A percentile compares a stretch with the other conserved stretches of the same genome.
Conservation (phyloP, 73 alveolate genomes). For the Paramecium caudatum region DNA sequence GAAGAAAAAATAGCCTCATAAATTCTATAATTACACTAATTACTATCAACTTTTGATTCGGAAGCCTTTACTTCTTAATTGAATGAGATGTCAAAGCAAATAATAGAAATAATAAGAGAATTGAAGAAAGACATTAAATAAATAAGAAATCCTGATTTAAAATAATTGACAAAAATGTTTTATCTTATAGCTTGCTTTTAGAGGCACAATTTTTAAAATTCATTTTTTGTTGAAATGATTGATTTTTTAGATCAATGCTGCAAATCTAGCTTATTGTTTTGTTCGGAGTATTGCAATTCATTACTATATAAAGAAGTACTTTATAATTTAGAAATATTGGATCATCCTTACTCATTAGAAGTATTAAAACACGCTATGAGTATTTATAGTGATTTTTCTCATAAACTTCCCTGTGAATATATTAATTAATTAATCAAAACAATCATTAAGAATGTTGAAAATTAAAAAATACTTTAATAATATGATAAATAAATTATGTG, state of each 20-base stretch:
- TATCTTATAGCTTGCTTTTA: background rate
- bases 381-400: background rate
- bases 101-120: background rate
- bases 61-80: background rate
- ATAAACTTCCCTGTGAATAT: background rate
- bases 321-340: background rate
- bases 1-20: background rate
- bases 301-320: background rate
- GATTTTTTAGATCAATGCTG: background rate
- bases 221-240: slow-evolving; percentile 21
- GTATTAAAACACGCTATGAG: background rate
- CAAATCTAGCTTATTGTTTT: background rate
- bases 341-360: background rate
- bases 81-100: background rate
- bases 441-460: background rate
- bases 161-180: background rate
- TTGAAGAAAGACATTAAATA: slow-evolving; percentile 11
- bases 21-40: background rate
- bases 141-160: background rate
- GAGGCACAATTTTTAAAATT: background rate
- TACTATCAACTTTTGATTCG: background rate
- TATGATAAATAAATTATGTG: background rate
- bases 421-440: background rate
- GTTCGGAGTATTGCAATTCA: slow-evolving; percentile 20
- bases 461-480: background rate